A percentile compares a stretch with the other conserved stretches of the same genome.
Evolutionary conservation across 2,329 filamentous ascomycete species (phyloP).

Genomic region (Escovopsis weberi): DNA sequence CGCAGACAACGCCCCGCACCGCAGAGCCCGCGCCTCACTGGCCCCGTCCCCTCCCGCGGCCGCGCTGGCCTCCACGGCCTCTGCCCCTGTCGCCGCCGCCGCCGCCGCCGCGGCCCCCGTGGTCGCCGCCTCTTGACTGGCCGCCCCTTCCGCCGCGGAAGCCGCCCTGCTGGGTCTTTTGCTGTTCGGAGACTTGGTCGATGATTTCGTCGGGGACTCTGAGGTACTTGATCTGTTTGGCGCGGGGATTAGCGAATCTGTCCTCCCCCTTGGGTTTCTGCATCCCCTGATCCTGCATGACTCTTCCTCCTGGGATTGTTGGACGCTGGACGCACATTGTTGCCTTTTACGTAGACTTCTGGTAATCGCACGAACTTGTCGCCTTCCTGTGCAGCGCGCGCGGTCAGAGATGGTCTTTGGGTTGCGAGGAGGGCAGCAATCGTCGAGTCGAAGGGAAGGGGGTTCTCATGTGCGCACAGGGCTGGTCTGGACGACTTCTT

Average conservation of each 20-base stretch:
- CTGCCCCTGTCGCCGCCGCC: conserved; percentile 26
- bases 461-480: conserved; percentile 34
- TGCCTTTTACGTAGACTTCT: conserved; percentile 92
- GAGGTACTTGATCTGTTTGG: conserved; percentile 82
- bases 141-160: conserved; percentile 53
- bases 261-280: too few relatives aligned
- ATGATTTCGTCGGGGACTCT: conserved; percentile 94
- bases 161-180: conserved; percentile 51
- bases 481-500: conserved; percentile 93
- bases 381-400: conserved; percentile 47
- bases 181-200: conserved; percentile 84
- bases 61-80: conserved; percentile 22
- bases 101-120: conserved; percentile 34
- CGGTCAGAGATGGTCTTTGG: too few relatives aligned
- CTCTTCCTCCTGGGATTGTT: too few relatives aligned
- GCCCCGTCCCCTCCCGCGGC: conserved; percentile 21
- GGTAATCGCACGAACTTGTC: conserved; percentile 86
- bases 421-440: too few relatives aligned
- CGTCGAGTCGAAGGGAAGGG: too few relatives aligned
- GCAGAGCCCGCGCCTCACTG: conserved; percentile 11
- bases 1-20: too few relatives aligned
- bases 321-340: conserved; percentile 57
- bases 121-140: conserved; percentile 42
- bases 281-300: too few relatives aligned
- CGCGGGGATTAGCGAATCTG: too few relatives aligned